Evolutionary conservation across 768 basidiomycete genomes (phyloP), one percentile per base, ranked within the genome.

Genomic region (Cystobasidium ongulense): DNA sequence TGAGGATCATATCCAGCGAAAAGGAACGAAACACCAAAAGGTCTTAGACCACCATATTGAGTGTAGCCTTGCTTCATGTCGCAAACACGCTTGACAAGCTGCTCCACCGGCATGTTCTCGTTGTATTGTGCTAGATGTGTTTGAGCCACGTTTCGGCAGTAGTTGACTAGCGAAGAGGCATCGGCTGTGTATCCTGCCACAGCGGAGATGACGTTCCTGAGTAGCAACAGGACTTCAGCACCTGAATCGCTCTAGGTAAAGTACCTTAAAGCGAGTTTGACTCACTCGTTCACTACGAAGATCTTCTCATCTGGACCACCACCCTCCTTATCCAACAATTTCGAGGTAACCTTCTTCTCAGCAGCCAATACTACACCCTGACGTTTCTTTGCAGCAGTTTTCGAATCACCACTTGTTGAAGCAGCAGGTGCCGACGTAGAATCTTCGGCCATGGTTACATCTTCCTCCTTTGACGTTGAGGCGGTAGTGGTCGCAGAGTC

Each of bases 281-380:
- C 83, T 73, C 71, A 85, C 84, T 83, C 84, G 84, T 97, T 99
- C 77, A 98, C 84, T 62, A 96, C 81, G 82, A 91, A 98, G 82
- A 99, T 90, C 87, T 99, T 99, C 86, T 99, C 95, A 65, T 92
- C 92, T 78, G 91, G 94, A 23, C 93, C 96, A 8, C 94, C 93
- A 75, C 92, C 93, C 46, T 90, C 90, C 80, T 91, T 93, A 53
- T 98, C 96, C 54, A 99, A 86, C 39, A 98, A 88, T 82, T 98
- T 99, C 53, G 93, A 93, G 0, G 96, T 98, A 35, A 98, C 93
- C 82, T 95, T 96, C 86, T 95, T 95, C 86, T 99, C 91, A 5
- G 90, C 93, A 0, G 91, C 93, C 1, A 95, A 85, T 10, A 95
- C 91, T 21, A 95, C 90, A 0, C 93, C 93, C 76, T 93, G 90